Evolutionary conservation across 441 rosid genomes (phyloP).

Genomic region (Pelargonium myrrhifolium): DNA sequence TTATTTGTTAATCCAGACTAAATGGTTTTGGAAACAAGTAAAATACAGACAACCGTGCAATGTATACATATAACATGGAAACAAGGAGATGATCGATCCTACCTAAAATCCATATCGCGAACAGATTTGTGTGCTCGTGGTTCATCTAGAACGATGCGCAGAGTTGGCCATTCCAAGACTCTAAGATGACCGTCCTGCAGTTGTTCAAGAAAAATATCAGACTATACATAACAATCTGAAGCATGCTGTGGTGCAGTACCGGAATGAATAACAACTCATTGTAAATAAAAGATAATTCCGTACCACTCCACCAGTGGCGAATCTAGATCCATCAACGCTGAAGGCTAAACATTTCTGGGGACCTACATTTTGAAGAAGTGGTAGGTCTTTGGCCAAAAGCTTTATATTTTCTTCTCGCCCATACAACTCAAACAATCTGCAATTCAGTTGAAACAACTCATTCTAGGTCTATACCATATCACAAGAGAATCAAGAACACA

Average conservation of each 20-base stretch:
- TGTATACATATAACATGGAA: too few species aligned
- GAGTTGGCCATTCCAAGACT: slow-evolving; percentile 84
- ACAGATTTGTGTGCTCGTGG: slow-evolving; percentile 78
- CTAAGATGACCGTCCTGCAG: slow-evolving; percentile 80
- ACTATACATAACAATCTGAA: neutral
- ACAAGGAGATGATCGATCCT: too few species aligned
- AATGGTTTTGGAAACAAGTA: neutral
- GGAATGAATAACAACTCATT: neutral
- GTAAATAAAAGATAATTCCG: slow-evolving; percentile 23
- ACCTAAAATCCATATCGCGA: slow-evolving; percentile 92
- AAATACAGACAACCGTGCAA: neutral
- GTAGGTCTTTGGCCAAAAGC: slow-evolving; percentile 47
- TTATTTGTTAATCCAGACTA: neutral
- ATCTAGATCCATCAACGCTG: slow-evolving; percentile 85
- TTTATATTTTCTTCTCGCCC: slow-evolving; percentile 39
- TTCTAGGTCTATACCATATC: neutral
- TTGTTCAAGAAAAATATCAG: slow-evolving; percentile 17
- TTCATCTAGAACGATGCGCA: slow-evolving; percentile 61
- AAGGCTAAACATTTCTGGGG: slow-evolving; percentile 74
- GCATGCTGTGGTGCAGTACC: neutral
- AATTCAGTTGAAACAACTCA: slow-evolving; percentile 12
- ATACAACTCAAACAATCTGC: slow-evolving; percentile 69
- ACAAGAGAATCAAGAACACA: neutral
- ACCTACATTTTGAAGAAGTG: slow-evolving; percentile 59
- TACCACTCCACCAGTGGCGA: slow-evolving; percentile 85